phyloP scores from a whole-genome alignment of 2,329 filamentous ascomycete genomes.

The Neofusicoccum cordaticola region DNA sequence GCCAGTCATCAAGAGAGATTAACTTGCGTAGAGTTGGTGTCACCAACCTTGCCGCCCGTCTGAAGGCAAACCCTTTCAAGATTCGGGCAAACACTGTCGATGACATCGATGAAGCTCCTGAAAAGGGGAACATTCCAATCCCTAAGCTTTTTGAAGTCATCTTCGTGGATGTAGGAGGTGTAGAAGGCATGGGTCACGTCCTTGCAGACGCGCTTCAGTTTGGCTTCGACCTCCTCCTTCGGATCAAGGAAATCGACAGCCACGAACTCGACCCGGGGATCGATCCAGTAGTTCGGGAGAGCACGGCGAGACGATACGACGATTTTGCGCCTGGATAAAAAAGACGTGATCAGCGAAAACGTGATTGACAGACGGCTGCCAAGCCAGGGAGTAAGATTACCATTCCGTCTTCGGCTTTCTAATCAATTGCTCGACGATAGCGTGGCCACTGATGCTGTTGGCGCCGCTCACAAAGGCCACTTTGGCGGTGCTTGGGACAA shows the following conservation, averaged over 20 bases:
- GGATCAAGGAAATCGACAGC: slow-evolving; percentile 32
- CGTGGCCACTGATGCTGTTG: slow-evolving; percentile 36
- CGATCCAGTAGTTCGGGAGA: slow-evolving; percentile 23
- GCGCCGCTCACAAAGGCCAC: slow-evolving; percentile 36
- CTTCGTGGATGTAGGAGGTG: slow-evolving; percentile 32
- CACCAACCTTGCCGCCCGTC: neutral
- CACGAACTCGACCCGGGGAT: slow-evolving; percentile 33
- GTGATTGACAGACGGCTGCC: too few relatives aligned
- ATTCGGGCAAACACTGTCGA: slow-evolving; percentile 1
- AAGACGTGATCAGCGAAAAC: too few relatives aligned
- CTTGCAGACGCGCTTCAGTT: slow-evolving; percentile 23
- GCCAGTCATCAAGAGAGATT: neutral
- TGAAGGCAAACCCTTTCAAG: slow-evolving; percentile 5
- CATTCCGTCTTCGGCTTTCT: slow-evolving; percentile 18
- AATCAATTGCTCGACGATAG: slow-evolving; percentile 35
- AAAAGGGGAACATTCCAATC: slow-evolving; percentile 1
- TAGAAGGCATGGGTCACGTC: slow-evolving; percentile 36
- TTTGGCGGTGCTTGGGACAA: slow-evolving; percentile 20
- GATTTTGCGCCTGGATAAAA: slow-evolving; percentile 23
- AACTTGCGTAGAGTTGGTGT: neutral
- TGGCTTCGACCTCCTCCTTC: neutral
- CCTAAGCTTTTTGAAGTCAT: neutral
- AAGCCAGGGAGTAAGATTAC: neutral
- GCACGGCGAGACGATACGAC: slow-evolving; percentile 30
- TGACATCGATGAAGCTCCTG: slow-evolving; percentile 13